These are phyloP conservation scores for Ascodesmis nigricans DNA, from an alignment of 495 filamentous ascomycete species.

Conservation along the genomic window DNA sequence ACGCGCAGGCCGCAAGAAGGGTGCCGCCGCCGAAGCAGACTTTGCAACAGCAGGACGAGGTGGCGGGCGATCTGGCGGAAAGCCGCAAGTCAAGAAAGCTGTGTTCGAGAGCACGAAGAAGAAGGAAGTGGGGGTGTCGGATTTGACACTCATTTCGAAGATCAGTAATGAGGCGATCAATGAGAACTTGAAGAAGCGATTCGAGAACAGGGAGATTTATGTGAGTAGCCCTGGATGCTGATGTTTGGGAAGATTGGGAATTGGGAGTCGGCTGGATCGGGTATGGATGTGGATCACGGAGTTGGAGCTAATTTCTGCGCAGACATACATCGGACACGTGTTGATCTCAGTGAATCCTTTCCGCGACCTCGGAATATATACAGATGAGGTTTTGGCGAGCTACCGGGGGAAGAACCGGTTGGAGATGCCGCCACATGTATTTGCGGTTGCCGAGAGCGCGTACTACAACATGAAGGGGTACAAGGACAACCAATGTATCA, in stretches of 20 bases:
- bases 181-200: constrained; percentile 91
- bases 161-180: constrained; percentile 99
- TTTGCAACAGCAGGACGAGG: constrained; percentile 28
- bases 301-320: too few species aligned
- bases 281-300: constrained; percentile 15
- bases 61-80: constrained; percentile 29
- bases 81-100: constrained; percentile 73
- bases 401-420: constrained; percentile 93
- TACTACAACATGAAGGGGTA: constrained; percentile 99
- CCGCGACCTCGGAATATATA: constrained; percentile 95
- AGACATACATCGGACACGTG: constrained; percentile 99
- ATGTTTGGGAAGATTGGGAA: constrained; percentile 7
- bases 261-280: background rate
- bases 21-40: constrained; percentile 30
- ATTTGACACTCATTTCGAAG: constrained; percentile 92
- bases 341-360: constrained; percentile 99
- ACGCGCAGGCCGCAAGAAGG: constrained; percentile 40
- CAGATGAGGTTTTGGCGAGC: constrained; percentile 68
- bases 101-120: constrained; percentile 90
- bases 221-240: constrained; percentile 30
- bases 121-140: constrained; percentile 96
- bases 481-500: constrained; percentile 97
- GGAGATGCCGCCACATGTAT: constrained; percentile 89
- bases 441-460: constrained; percentile 83
- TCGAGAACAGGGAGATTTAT: constrained; percentile 93